Evolutionary conservation across 2,329 filamentous ascomycete species (phyloP).

Genomic region (Fusarium beomiforme): DNA sequence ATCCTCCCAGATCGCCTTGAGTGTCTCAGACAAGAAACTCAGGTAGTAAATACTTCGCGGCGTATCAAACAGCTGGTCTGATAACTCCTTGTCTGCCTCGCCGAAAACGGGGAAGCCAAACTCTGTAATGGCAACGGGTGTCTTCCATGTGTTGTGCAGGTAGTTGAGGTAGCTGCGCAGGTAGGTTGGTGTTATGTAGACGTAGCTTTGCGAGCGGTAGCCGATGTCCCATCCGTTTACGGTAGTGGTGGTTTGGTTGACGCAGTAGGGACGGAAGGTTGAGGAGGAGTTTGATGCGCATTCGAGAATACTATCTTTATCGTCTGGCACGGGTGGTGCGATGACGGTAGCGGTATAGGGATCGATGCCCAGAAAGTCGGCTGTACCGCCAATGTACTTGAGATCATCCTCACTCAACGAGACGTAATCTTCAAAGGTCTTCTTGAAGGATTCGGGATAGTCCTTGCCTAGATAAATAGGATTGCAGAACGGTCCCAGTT

Average conservation of each 20-base stretch:
- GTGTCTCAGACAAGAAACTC: slow-evolving; percentile 62
- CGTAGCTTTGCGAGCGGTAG: slow-evolving; percentile 63
- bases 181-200: slow-evolving; percentile 68
- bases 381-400: slow-evolving; percentile 58
- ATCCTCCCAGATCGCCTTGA: slow-evolving; percentile 66
- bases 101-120: slow-evolving; percentile 66
- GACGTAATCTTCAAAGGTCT: slow-evolving; percentile 56
- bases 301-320: slow-evolving; percentile 53
- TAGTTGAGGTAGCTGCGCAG: slow-evolving; percentile 66
- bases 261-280: slow-evolving; percentile 62
- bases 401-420: slow-evolving; percentile 60
- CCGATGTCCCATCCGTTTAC: slow-evolving; percentile 67
- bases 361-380: slow-evolving; percentile 67
- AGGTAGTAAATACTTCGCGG: slow-evolving; percentile 65
- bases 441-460: slow-evolving; percentile 59
- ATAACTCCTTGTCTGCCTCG: slow-evolving; percentile 54
- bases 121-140: slow-evolving; percentile 61
- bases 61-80: slow-evolving; percentile 64
- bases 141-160: slow-evolving; percentile 66
- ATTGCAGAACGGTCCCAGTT: slow-evolving; percentile 61
- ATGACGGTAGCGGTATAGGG: slow-evolving; percentile 67
- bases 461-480: slow-evolving; percentile 62
- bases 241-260: slow-evolving; percentile 57
- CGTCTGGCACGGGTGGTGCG: slow-evolving; percentile 51
- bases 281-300: slow-evolving; percentile 59